phyloP scores from a whole-genome alignment of 768 basidiomycete genomes.

The Mycena chlorophos region DNA sequence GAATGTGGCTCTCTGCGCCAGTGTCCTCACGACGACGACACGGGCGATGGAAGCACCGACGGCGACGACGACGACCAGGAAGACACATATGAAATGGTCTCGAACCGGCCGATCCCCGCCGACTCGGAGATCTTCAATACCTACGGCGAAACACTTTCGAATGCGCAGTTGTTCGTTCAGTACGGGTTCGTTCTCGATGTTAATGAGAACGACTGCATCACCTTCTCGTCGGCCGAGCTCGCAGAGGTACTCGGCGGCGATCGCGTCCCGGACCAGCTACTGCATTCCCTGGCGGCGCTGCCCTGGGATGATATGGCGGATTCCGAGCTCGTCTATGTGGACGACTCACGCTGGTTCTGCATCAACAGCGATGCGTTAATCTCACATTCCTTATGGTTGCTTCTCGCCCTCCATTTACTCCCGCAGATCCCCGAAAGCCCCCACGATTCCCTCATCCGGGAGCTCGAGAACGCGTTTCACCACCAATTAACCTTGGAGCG shows the following conservation, averaged over 20 bases:
- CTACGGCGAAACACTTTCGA: constrained; percentile 66
- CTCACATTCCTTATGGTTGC: constrained; percentile 51
- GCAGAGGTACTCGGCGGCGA: constrained; percentile 18
- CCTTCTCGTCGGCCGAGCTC: constrained; percentile 40
- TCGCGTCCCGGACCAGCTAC: constrained; percentile 3
- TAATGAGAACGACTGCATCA: constrained; percentile 65
- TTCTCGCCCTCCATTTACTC: constrained; percentile 35
- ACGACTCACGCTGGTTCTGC: constrained; percentile 29
- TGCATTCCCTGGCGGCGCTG: constrained; percentile 8
- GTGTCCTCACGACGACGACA: constrained; percentile 59
- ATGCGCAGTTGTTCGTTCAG: constrained; percentile 63
- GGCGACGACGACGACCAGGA: constrained; percentile 27
- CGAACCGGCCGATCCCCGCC: constrained; percentile 50
- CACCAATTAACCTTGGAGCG: constrained; percentile 18
- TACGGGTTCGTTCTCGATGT: constrained; percentile 78
- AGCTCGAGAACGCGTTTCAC: constrained; percentile 8
- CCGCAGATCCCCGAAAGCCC: constrained; percentile 3
- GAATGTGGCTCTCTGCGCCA: constrained; percentile 67
- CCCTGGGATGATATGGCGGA: constrained; percentile 21
- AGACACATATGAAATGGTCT: constrained; percentile 66
- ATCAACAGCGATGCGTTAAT: constrained; percentile 54
- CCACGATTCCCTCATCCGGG: not conserved
- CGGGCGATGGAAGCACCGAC: not conserved
- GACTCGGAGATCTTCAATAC: constrained; percentile 72
- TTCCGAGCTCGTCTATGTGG: constrained; percentile 23